Percentiles rank a stretch among this genome's conserved stretches.
Conservation (phyloP, 2,329 filamentous ascomycete genomes). For the Lasiodiplodia citricola region DNA sequence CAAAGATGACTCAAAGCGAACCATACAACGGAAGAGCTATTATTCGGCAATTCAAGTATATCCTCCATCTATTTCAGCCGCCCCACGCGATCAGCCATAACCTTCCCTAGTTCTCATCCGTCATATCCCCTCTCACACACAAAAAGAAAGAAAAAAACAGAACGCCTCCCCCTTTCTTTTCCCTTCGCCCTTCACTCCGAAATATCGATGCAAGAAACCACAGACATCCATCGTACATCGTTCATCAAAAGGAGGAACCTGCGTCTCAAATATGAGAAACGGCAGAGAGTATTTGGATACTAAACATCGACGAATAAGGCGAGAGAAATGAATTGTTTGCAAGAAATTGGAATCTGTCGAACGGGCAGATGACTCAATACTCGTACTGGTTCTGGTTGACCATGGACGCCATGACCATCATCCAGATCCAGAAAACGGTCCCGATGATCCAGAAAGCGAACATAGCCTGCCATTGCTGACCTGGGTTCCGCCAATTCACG, state of each 20-base stretch:
- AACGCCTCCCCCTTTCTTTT: not conserved
- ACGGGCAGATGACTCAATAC: conserved; percentile 26
- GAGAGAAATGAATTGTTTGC: not conserved
- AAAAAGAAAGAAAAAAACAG: not conserved
- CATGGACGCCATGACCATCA: conserved; percentile 67
- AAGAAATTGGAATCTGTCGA: not conserved
- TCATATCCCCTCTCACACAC: too few species aligned
- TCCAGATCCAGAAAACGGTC: conserved; percentile 68
- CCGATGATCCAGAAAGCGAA: conserved; percentile 70
- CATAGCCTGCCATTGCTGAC: conserved; percentile 66
- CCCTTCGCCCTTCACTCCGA: not conserved
- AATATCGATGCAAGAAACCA: not conserved
- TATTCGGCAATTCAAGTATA: too few species aligned
- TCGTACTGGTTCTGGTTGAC: conserved; percentile 56
- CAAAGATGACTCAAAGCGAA: too few species aligned
- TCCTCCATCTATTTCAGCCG: too few species aligned
- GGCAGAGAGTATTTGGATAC: not conserved
- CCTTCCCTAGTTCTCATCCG: too few species aligned
- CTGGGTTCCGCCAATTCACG: conserved; percentile 36
- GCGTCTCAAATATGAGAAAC: not conserved
- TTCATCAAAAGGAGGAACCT: not conserved
- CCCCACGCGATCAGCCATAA: too few species aligned
- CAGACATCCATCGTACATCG: not conserved
- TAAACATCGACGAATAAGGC: not conserved
- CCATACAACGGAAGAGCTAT: too few species aligned